Conservation (phyloP, 164 flowering plant species). For the Tetracentron sinense region DNA sequence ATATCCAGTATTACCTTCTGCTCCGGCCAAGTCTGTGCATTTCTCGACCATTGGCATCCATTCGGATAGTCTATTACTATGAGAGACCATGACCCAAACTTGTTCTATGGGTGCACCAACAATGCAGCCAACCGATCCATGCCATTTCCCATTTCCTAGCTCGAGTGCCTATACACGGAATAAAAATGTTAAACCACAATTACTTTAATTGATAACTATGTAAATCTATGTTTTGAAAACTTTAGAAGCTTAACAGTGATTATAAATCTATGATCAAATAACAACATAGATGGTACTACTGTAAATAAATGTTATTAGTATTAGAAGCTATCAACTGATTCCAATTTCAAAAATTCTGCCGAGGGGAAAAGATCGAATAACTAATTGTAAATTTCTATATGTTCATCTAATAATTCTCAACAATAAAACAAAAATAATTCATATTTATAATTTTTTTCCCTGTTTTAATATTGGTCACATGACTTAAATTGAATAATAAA, state of each 20-base stretch:
- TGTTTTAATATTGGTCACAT: too few relatives aligned
- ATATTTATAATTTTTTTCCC: too few relatives aligned
- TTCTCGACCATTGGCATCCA: conserved; percentile 83
- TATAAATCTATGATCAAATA: background rate
- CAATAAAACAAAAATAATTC: too few relatives aligned
- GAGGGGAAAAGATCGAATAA: background rate
- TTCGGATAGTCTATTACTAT: conserved; percentile 38
- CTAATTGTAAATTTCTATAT: too few relatives aligned
- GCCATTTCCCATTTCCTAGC: conserved; percentile 33
- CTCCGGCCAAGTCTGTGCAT: conserved; percentile 50
- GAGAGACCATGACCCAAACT: conserved; percentile 51
- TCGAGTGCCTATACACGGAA: conserved; percentile 18
- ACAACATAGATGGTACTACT: background rate
- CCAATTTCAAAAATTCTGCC: background rate
- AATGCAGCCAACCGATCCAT: conserved; percentile 39
- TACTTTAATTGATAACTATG: too few relatives aligned
- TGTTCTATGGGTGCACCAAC: conserved; percentile 47
- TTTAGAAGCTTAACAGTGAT: background rate
- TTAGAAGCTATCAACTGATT: too few relatives aligned
- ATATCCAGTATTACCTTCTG: conserved; percentile 48
- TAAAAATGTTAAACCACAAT: background rate
- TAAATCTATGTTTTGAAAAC: background rate
- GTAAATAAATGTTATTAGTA: background rate
- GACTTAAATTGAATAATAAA: background rate
- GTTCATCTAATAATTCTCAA: too few relatives aligned